Percentiles rank a stretch among this genome's conserved stretches.
These are phyloP conservation scores for Xylaria palmicola DNA, from an alignment of 495 filamentous ascomycete species.

Conservation along the genomic window DNA sequence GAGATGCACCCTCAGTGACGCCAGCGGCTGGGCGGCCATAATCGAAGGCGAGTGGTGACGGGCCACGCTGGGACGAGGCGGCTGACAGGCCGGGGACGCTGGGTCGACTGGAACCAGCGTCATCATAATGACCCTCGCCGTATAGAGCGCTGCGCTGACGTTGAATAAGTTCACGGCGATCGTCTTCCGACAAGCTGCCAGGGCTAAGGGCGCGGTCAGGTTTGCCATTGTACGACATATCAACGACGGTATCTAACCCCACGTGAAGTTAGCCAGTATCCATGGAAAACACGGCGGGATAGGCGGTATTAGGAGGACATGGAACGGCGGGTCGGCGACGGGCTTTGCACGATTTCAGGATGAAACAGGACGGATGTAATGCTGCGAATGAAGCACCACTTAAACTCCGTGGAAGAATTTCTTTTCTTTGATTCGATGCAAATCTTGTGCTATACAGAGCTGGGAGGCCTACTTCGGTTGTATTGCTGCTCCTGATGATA, in stretches of 20 bases:
- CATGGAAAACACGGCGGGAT: conserved; percentile 13
- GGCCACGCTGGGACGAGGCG: conserved; percentile 52
- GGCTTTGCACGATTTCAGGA: conserved; percentile 26
- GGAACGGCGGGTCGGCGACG: conserved; percentile 19
- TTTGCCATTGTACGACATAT: conserved; percentile 72
- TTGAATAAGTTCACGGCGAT: conserved; percentile 91
- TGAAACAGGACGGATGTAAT: conserved; percentile 31
- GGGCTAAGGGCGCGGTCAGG: conserved; percentile 91
- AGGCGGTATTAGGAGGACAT: conserved; percentile 29
- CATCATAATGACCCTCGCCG: conserved; percentile 70
- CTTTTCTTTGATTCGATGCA: conserved; percentile 53
- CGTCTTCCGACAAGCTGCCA: conserved; percentile 85
- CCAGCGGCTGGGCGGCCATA: conserved; percentile 42
- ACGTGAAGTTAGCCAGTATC: conserved; percentile 45
- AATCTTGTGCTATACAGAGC: conserved; percentile 57
- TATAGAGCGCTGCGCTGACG: conserved; percentile 93
- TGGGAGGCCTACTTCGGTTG: conserved; percentile 87
- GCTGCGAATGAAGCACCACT: conserved; percentile 36
- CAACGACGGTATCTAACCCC: conserved; percentile 72
- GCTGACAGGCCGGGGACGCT: conserved; percentile 53
- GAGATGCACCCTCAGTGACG: conserved; percentile 41
- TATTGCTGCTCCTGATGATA: conserved; percentile 99
- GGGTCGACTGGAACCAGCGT: conserved; percentile 54
- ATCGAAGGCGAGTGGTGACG: conserved; percentile 53
- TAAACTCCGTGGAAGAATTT: conserved; percentile 40